These are phyloP conservation scores for Starmerella riodocensis DNA, from an alignment of 805 yeast genomes.

Conservation along the genomic window DNA sequence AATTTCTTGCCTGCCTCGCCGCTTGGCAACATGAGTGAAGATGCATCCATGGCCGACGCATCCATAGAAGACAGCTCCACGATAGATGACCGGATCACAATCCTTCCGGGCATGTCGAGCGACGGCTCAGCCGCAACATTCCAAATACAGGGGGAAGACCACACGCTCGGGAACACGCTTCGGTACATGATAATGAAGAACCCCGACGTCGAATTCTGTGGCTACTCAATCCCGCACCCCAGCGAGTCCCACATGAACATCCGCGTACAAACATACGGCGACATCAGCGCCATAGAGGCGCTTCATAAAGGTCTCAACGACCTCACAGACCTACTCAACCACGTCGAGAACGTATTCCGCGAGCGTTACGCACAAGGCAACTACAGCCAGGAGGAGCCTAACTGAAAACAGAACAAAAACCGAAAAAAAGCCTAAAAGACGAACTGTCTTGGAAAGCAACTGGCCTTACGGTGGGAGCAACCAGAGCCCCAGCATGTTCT, in stretches of 20 bases:
- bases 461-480: no score
- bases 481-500: no score
- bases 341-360: conserved; percentile 65
- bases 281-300: conserved; percentile 79
- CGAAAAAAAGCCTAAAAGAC: no score
- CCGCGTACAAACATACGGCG: conserved; percentile 86
- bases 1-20: not conserved
- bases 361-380: conserved; percentile 43
- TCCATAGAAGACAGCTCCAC: conserved; percentile 3
- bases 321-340: conserved; percentile 66
- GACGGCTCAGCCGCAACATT: conserved; percentile 94
- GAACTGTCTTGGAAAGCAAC: no score
- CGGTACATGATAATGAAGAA: conserved; percentile 93
- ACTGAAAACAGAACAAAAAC: no score
- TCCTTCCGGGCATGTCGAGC: conserved; percentile 55
- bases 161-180: conserved; percentile 86
- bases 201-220: conserved; percentile 96
- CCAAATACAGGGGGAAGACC: conserved; percentile 88
- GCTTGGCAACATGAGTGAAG: conserved; percentile 12
- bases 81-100: conserved; percentile 18
- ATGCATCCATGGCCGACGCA: conserved; percentile 16
- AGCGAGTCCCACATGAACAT: conserved; percentile 80
- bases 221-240: conserved; percentile 97
- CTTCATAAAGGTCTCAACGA: conserved; percentile 83
- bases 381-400: conserved; percentile 8